Evolutionary conservation across 352 stramenopile species (phyloP), one percentile per base, ranked within the genome.

Genomic region (Globisporangium sylvaticum): DNA sequence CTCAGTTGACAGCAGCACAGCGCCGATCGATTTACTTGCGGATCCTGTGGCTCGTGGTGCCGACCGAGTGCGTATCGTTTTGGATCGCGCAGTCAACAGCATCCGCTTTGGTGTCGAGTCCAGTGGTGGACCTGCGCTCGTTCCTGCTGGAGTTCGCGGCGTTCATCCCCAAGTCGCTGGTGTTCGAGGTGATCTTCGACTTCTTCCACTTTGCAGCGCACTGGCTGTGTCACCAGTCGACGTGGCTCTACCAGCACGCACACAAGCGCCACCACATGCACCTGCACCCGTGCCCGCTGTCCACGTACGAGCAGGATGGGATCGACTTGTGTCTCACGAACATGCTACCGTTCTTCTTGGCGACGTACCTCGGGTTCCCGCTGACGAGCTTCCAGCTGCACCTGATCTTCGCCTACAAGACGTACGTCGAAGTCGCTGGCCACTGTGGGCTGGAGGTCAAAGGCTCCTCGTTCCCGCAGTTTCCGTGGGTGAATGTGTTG

Each of bases 321-420:
- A 15, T 92, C 53, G 89, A 97, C 52, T 63, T 96, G 27, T 70
- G 79, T 29, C 73, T 95, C 15, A 94, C 83, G 24, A 97, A 95
- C 66, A 75, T 91, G 1, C 37, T 94, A 25, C 89, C 89, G 22
- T 89, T 92, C 39, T 69, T 80, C 29, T 9, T 86, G 7, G 81
- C 88, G 2, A 74, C 70, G n/a, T 66, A 59, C 10, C 24, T 92
- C 37, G 76, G 72, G 10, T 75, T 80, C 15, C 50, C 72, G 7
- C 76, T 95, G 57, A 84, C 85, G 2, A 34, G 58, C 24, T 50
- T 83, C n/a, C 84, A 95, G 57, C 62, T 94, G 9, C 77, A 94
- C 10, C 58, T 97, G 46, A 64, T 97, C 20, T 87, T 94, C 69
- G 83, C 87, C 20, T 97, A 97, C 82, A 96, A 95, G 73, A 87